Base-by-base conservation (phyloP, 768 basidiomycete species). In the Imleria badia region DNA sequence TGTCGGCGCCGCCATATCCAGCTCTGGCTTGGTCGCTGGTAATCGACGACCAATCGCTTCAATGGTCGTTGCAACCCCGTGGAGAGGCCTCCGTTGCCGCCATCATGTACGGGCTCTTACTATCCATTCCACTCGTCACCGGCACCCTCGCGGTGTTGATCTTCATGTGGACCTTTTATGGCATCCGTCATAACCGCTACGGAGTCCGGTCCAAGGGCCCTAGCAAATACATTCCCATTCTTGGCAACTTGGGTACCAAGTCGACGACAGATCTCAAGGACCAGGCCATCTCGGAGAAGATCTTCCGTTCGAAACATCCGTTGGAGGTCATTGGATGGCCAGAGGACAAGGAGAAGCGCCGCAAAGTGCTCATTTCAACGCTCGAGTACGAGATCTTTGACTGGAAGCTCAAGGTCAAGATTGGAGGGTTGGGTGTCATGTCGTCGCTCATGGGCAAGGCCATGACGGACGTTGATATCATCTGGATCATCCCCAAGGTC, bases 351-450 rank as follows among this genome's bases (percentile, higher is more conserved):
- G 81, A 86, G 65, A 97, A 96, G 73, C 85, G 94, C 45, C 81
- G 94, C 68, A 92, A 89, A 71, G 92, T 95, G 26, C 80, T 97
- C 42, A 97, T 97, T 56, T 77, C 94, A 17, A 96, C 94, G 0
- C 79, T 97, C 47, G 94, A 97, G 73, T 97, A 97, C 73, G 94
- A 97, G 71, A 90, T 97, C 67, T 85, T 97, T 65, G 94, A 96
- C 67, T 97, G 94, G 94, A 95, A 95, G 73, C 73, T 95, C 58
- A 97, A 97, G 73, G 94, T 97, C 78, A 96, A 96, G 79, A 96
- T 96, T 60, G 94, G 94, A 75, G 94, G 94, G 72, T 80, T 97
- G 19, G 94, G 94, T 78, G 94, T 96, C 75, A 97, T 97, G 94
- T 96, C 94, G 4, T 87, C 87, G 72, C 77, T 97, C 34, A 97